These are phyloP conservation scores for Epichloe sibirici DNA, from an alignment of 2,329 filamentous ascomycete species.

Conservation along the genomic window DNA sequence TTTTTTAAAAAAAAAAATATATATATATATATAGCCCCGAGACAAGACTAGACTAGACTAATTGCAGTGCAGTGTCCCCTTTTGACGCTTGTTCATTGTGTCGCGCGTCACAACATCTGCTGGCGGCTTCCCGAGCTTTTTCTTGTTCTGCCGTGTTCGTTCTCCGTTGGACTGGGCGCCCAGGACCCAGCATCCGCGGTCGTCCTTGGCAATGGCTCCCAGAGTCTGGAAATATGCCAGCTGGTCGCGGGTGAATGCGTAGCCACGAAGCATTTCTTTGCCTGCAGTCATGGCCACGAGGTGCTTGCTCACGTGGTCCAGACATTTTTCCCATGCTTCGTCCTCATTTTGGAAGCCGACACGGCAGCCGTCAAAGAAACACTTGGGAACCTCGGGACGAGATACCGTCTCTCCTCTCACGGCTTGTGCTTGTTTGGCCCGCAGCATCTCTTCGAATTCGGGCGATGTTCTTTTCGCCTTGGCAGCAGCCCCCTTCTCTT, in stretches of 20 bases:
- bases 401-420: conserved; percentile 8
- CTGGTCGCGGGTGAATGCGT: conserved; percentile 1
- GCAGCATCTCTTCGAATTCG: conserved; percentile 41
- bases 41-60: not conserved
- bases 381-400: conserved; percentile 47
- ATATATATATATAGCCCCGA: too few relatives aligned
- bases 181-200: conserved; percentile 20
- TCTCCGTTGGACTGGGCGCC: conserved; percentile 3
- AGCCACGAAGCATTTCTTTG: not conserved
- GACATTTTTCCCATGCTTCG: conserved; percentile 64
- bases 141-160: conserved; percentile 4
- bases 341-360: conserved; percentile 43
- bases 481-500: conserved; percentile 26
- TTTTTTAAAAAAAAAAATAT: too few relatives aligned
- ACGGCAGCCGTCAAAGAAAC: conserved; percentile 50
- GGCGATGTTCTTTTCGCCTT: conserved; percentile 20
- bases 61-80: not conserved
- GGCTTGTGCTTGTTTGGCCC: not conserved
- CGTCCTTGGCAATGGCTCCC: conserved; percentile 14
- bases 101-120: not conserved
- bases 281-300: conserved; percentile 37
- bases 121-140: not conserved
- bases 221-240: not conserved
- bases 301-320: conserved; percentile 81
- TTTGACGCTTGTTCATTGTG: not conserved